Conservation (phyloP, 2,329 filamentous ascomycete species). For the Lasiodiplodia theobromae region DNA sequence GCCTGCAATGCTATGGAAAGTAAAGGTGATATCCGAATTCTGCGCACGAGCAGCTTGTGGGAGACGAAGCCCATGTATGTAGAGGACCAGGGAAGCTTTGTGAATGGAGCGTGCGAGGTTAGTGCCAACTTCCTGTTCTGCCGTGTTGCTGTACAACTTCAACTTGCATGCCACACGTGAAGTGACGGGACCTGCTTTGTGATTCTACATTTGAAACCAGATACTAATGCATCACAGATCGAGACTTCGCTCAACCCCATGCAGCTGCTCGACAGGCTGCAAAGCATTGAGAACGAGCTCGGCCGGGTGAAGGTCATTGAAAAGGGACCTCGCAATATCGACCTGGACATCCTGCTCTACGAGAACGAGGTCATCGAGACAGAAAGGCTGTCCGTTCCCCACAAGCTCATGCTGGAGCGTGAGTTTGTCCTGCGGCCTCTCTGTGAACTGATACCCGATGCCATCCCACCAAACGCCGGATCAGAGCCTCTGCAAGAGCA, state of each 20-base stretch:
- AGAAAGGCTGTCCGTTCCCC: constrained; percentile 81
- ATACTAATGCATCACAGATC: constrained; percentile 62
- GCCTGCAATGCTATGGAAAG: constrained; percentile 80
- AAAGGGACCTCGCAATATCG: constrained; percentile 93
- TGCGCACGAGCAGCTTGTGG: constrained; percentile 86
- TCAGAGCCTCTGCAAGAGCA: constrained; percentile 39
- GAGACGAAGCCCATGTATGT: constrained; percentile 98
- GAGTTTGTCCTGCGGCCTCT: constrained; percentile 93
- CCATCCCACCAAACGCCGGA: constrained; percentile 52
- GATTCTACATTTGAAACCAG: not conserved
- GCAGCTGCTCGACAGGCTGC: constrained; percentile 78
- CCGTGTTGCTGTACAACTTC: not conserved
- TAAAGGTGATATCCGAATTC: constrained; percentile 72
- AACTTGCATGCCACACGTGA: not conserved
- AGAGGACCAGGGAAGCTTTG: constrained; percentile 82
- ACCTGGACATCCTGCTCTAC: constrained; percentile 90
- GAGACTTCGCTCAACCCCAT: constrained; percentile 79
- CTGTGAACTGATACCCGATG: constrained; percentile 60
- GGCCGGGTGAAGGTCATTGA: constrained; percentile 85
- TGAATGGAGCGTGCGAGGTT: constrained; percentile 94
- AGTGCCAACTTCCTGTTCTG: constrained; percentile 38
- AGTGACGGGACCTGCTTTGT: not conserved
- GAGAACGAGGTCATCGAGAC: constrained; percentile 70
- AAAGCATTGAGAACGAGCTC: constrained; percentile 80
- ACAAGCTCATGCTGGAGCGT: constrained; percentile 83